phyloP scores from a whole-genome alignment of 768 basidiomycete genomes.

The Tricholoma sp. region DNA sequence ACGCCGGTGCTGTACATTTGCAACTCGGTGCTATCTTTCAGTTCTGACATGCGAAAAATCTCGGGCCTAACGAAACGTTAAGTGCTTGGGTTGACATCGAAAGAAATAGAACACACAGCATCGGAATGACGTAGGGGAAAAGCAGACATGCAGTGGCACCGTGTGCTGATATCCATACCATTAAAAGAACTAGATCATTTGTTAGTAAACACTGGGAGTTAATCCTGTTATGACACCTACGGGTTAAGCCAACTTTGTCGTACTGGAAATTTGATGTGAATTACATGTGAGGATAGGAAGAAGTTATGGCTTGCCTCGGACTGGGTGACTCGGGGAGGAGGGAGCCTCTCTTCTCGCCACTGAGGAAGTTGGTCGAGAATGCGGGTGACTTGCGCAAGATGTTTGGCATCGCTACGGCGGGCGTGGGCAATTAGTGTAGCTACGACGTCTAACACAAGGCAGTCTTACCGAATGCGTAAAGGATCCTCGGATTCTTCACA shows the following conservation, averaged over 20 bases:
- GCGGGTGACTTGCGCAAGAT: constrained; percentile 50
- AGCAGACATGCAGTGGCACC: constrained; percentile 68
- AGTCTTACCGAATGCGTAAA: constrained; percentile 49
- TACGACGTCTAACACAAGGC: neutral
- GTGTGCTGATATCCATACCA: constrained; percentile 77
- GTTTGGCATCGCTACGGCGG: constrained; percentile 43
- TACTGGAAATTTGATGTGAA: constrained; percentile 39
- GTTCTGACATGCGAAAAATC: constrained; percentile 84
- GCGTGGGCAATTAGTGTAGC: constrained; percentile 5
- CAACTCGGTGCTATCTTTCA: constrained; percentile 80
- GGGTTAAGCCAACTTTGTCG: constrained; percentile 83
- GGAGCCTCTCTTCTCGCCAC: constrained; percentile 73
- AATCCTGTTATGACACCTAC: constrained; percentile 35
- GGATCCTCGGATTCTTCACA: constrained; percentile 52
- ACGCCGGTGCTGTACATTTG: constrained; percentile 79
- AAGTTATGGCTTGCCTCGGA: constrained; percentile 48
- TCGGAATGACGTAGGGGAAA: constrained; percentile 70
- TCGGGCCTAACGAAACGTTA: constrained; percentile 54
- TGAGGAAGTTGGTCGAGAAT: constrained; percentile 55
- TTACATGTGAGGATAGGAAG: constrained; percentile 7
- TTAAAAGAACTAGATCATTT: constrained; percentile 55
- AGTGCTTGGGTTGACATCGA: neutral
- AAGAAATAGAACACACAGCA: constrained; percentile 56
- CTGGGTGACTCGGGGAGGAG: constrained; percentile 82
- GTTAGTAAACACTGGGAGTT: constrained; percentile 12